Evolutionary conservation across 352 stramenopile genomes (phyloP).

Genomic region (Globisporangium alternatum): DNA sequence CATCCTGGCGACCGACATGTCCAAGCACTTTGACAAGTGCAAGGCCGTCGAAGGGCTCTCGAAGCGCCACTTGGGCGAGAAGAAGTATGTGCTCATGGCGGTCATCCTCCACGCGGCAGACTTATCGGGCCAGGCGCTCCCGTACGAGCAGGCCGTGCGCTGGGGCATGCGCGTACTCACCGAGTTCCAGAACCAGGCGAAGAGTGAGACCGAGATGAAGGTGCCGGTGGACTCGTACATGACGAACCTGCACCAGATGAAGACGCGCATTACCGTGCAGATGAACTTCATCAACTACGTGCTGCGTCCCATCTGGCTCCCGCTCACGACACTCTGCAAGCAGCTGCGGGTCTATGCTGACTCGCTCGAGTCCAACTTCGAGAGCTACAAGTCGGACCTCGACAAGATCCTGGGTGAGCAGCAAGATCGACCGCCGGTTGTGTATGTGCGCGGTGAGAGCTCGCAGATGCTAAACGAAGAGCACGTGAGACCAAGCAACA

Average conservation of each 20-base stretch:
- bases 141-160: slow-evolving; percentile 46
- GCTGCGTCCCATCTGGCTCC: slow-evolving; percentile 63
- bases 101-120: slow-evolving; percentile 71
- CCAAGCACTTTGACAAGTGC: slow-evolving; percentile 70
- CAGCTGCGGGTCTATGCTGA: slow-evolving; percentile 53
- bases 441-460: slow-evolving; percentile 44
- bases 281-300: slow-evolving; percentile 81
- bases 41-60: slow-evolving; percentile 55
- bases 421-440: slow-evolving; percentile 20
- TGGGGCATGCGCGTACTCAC: slow-evolving; percentile 64
- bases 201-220: slow-evolving; percentile 58
- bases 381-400: slow-evolving; percentile 58
- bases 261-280: slow-evolving; percentile 59
- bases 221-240: slow-evolving; percentile 72
- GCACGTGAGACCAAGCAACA: background rate
- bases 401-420: slow-evolving; percentile 38
- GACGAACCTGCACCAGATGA: slow-evolving; percentile 59
- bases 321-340: slow-evolving; percentile 42
- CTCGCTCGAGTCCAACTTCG: slow-evolving; percentile 56
- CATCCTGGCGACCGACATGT: slow-evolving; percentile 78
- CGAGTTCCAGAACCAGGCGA: slow-evolving; percentile 74
- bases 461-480: slow-evolving; percentile 24
- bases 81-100: slow-evolving; percentile 50
- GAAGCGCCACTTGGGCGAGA: slow-evolving; percentile 31
- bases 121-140: slow-evolving; percentile 64